These are phyloP conservation scores for Mycena amicta DNA, from an alignment of 768 basidiomycete species.

Conservation along the genomic window DNA sequence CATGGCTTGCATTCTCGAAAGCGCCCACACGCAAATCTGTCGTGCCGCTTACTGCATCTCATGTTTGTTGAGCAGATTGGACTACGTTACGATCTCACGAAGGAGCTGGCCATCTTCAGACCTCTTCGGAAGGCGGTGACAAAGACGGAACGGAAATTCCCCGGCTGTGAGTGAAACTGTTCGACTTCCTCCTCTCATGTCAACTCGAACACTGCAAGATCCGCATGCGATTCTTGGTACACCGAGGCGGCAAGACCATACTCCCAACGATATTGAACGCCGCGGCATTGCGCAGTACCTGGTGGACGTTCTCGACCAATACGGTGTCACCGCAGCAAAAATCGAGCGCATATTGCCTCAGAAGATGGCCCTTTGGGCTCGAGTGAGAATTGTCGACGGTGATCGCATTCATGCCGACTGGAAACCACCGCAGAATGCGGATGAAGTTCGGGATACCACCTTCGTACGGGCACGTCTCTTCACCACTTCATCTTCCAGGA, in stretches of 20 bases:
- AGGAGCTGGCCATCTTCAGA: background rate
- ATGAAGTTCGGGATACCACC: background rate
- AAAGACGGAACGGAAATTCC: background rate
- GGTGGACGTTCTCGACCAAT: background rate
- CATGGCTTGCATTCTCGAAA: conserved; percentile 16
- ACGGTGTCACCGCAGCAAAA: background rate
- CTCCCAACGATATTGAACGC: background rate
- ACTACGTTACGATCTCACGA: background rate
- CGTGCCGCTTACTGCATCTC: background rate
- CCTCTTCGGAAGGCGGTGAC: background rate
- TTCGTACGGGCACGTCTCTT: no score
- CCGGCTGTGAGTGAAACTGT: background rate
- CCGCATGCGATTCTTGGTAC: background rate
- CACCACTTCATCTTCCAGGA: no score
- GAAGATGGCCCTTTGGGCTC: background rate
- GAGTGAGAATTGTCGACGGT: background rate
- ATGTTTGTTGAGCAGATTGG: background rate
- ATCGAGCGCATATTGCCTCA: background rate
- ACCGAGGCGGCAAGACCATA: background rate
- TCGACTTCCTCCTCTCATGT: background rate
- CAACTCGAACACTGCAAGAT: background rate
- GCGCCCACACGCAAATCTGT: conserved; percentile 22
- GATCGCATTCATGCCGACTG: background rate
- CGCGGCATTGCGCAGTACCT: background rate
- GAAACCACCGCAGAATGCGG: background rate